A percentile compares a stretch with the other conserved stretches of the same genome.
Evolutionary conservation across 495 filamentous ascomycete genomes (phyloP).

Genomic region (Thozetella sp.): DNA sequence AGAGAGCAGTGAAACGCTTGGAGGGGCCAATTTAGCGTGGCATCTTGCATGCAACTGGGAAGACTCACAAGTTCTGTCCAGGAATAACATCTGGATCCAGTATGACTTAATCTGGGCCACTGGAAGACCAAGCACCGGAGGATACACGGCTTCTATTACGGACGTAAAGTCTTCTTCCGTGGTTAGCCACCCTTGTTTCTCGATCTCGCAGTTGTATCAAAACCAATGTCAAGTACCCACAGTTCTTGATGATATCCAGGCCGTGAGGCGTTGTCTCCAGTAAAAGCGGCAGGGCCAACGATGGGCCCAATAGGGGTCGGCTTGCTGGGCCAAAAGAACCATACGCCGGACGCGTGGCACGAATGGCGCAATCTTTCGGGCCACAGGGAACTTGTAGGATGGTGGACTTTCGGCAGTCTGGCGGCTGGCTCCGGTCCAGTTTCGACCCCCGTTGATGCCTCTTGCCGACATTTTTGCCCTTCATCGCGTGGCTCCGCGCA

Average conservation of each 20-base stretch:
- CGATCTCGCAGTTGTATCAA: neutral
- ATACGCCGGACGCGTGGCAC: no score
- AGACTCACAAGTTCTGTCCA: neutral
- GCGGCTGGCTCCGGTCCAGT: neutral
- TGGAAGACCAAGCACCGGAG: neutral
- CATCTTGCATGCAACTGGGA: neutral
- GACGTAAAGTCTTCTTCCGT: neutral
- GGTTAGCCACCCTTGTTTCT: neutral
- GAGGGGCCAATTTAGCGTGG: neutral
- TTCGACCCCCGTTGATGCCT: conserved; percentile 10
- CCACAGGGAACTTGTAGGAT: no score
- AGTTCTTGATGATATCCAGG: neutral
- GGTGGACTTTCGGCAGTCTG: neutral
- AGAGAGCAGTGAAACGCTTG: neutral
- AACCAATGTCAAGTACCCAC: neutral
- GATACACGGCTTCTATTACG: neutral
- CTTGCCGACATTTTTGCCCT: conserved; percentile 18
- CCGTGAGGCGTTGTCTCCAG: neutral
- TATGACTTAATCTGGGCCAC: neutral
- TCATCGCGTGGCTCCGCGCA: conserved; percentile 20
- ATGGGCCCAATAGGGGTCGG: neutral
- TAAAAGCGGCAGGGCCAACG: neutral
- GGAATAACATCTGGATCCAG: neutral
- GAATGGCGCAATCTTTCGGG: no score
- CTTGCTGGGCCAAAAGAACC: no score